A percentile compares a stretch with the other conserved stretches of the same genome.
phyloP scores from a whole-genome alignment of 139 green algal genomes.

The Coelastrella sp. region DNA sequence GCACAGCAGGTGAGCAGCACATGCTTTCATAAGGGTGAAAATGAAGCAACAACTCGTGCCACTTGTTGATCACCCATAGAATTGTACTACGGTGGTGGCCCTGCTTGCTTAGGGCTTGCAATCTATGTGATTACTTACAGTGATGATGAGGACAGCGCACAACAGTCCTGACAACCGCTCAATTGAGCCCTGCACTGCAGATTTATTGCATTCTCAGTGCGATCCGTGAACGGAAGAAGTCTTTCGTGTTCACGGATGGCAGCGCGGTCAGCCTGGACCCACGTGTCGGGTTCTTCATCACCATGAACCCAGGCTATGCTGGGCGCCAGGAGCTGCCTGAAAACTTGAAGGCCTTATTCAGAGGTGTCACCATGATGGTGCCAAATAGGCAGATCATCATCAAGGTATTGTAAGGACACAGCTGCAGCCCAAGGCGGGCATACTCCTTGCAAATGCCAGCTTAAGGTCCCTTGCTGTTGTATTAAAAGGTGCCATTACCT shows the following conservation, averaged over 20 bases:
- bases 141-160: no score
- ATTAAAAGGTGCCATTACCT: neutral
- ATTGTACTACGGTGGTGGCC: no score
- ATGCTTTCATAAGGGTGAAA: no score
- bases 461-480: no score
- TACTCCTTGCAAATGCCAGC: no score
- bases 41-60: no score
- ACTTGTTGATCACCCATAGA: no score
- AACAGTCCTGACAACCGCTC: no score
- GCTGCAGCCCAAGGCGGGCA: no score
- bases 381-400: conserved; percentile 98
- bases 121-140: no score
- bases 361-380: conserved; percentile 98
- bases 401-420: conserved; percentile 64
- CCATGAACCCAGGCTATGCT: conserved; percentile 88
- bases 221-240: conserved; percentile 91
- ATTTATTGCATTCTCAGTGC: conserved; percentile 94
- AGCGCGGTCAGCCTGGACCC: conserved; percentile 85
- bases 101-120: no score
- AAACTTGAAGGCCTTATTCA: conserved; percentile 98
- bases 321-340: conserved; percentile 96
- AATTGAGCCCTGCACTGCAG: conserved; percentile 49
- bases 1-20: conserved; percentile 84
- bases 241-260: conserved; percentile 96
- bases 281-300: conserved; percentile 98